Base-by-base conservation (phyloP, 2,329 filamentous ascomycete species). In the Aspergillus nomiae region DNA sequence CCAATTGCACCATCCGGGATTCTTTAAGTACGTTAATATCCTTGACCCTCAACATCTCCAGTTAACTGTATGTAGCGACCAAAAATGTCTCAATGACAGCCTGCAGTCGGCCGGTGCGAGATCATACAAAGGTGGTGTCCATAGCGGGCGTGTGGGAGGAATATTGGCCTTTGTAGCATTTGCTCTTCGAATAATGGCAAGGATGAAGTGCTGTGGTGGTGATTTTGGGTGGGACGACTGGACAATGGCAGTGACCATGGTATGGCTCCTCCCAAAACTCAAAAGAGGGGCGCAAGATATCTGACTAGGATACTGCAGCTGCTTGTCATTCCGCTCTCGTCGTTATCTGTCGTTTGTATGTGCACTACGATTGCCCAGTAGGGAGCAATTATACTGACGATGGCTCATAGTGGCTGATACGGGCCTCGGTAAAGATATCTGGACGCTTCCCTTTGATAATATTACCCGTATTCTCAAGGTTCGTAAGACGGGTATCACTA, bases 341-440 rank as follows among this genome's bases (percentile, higher is more conserved):
- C 62, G 4, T 55, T 74, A 2, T 73, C 73, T 0, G 65, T 67
- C 36, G 65, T 69, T 38, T 70, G 73, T 75, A 69, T 60, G 73
- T 59, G 24, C 21, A 26, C 4, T 8, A 48, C 16, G 6, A 16
- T 28, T 34, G 4, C 19, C 16, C 16, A 32, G n/a, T 6, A 24
- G 24, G 14, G 12, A 11, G 45, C 24, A 48, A 26, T 16, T 26
- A 26, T 5, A 26, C 45, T 48, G 14, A 48, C 24, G 12, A 24
- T 48, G 24, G 45, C 21, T n/a, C 61, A 41, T 67, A 78, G 79
- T 83, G 58, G 71, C 76, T 12, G 60, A 78, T 11, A 62, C 73
- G 48, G 81, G 81, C 2, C 72, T 83, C 6, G 81, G 81, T 10
- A 73, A 70, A 30, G 80, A 83, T 61, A 79, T 83, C 65, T 83